Evolutionary conservation across 1,284 basidiomycete species (phyloP), one percentile per base, ranked within the genome.

Genomic region (Malassezia nana): DNA sequence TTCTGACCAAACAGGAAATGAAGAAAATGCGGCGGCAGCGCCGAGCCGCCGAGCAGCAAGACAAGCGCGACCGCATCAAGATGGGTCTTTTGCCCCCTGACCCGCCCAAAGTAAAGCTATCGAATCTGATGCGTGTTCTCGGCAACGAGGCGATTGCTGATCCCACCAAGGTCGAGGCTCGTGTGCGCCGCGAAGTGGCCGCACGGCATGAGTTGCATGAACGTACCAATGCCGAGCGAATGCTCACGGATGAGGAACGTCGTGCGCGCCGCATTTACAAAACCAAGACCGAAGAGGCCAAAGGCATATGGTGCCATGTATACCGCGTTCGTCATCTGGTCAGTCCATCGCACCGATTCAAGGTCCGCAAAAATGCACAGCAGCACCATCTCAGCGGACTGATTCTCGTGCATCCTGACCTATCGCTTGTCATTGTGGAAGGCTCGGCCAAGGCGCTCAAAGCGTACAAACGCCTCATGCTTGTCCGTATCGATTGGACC

Each of bases 1-100:
- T 72, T 64, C 54, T 74, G 2, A 74, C 71, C 22, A 74, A 63
- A 42, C 71, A 86, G 81, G 92, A 98, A 75, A 84, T 87, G 80
- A 94, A 92, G 82, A 98, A 98, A 80, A 85, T 95, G 83, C 78
- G 92, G 57, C 85, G 88, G 72, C 83, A 91, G 71, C 80, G 87
- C 44, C 81, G 92, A 31, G 84, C 87, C 64, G 87, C 86, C 10
- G 89, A 91, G 67, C 76, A 92, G 57, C 86, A 94, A 76, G 92
- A 99, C 75, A 91, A 92, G 75, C 83, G 89, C 57, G 94, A 98
- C 74, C 81, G 90, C 25, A 86, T 94, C 67, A 83, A 88, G 63
- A 96, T 96, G 90, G 92, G 92, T 46, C 80, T 99, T 20, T 79
- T 90, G 44, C 90, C 94, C 7, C 90, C 91, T 28, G 91, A 96